A percentile compares a stretch with the other conserved stretches of the same genome.
These are phyloP conservation scores for Xenosphaeropsis pyriputrescens DNA, from an alignment of 2,329 filamentous ascomycete genomes.

Conservation along the genomic window DNA sequence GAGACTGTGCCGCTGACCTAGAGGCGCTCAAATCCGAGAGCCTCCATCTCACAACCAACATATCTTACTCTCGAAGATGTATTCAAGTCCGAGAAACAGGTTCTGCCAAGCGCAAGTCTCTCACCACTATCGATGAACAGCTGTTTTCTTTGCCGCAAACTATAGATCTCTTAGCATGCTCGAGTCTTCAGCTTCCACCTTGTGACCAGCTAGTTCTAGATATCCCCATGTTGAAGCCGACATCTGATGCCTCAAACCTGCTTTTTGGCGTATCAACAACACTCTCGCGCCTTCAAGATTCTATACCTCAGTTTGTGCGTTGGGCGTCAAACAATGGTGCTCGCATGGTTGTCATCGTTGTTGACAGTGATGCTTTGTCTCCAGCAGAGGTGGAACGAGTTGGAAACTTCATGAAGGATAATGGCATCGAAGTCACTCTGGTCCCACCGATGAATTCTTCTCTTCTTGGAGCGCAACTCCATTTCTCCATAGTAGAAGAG, in stretches of 20 bases:
- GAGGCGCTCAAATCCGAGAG: too few species aligned
- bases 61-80: too few species aligned
- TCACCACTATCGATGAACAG: slow-evolving; percentile 6
- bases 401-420: slow-evolving; percentile 5
- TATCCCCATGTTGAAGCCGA: slow-evolving; percentile 4
- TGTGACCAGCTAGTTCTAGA: slow-evolving; percentile 8
- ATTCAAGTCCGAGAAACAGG: too few species aligned
- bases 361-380: too few species aligned
- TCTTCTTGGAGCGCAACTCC: slow-evolving; percentile 4
- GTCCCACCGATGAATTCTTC: slow-evolving; percentile 9
- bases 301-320: slow-evolving; percentile 10
- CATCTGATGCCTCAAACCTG: slow-evolving; percentile 9
- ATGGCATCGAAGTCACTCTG: slow-evolving; percentile 2
- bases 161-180: too few species aligned
- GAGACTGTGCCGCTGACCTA: too few species aligned
- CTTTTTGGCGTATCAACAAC: slow-evolving; percentile 12
- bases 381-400: slow-evolving; percentile 3
- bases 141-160: slow-evolving; percentile 4
- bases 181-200: slow-evolving; percentile 2
- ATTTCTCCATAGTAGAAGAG: slow-evolving; percentile 12
- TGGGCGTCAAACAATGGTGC: slow-evolving; percentile 9
- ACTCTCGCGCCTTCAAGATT: slow-evolving; percentile 7
- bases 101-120: slow-evolving; percentile 3
- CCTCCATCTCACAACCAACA: too few species aligned
- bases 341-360: slow-evolving; percentile 9